A percentile compares a stretch with the other conserved stretches of the same genome.
phyloP scores from a whole-genome alignment of 1,284 basidiomycete species.

The Leccinum variabile region DNA sequence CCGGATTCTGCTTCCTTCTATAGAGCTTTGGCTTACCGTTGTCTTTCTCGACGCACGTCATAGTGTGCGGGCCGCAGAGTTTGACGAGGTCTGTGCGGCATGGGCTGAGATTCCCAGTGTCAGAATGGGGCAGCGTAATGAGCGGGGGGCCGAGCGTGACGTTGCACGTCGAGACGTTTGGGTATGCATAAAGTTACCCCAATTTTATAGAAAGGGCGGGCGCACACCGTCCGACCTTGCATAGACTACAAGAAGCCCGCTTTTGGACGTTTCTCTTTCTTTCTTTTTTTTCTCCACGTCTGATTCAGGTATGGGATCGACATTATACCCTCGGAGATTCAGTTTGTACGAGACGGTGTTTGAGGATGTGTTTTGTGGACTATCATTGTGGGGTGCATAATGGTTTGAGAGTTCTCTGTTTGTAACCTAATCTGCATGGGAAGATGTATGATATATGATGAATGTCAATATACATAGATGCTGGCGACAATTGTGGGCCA shows the following conservation, averaged over 20 bases:
- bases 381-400: background rate
- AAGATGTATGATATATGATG: background rate
- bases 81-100: conserved; percentile 41
- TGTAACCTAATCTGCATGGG: background rate
- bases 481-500: background rate
- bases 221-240: background rate
- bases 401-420: too few species aligned
- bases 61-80: conserved; percentile 50
- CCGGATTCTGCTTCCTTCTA: too few species aligned
- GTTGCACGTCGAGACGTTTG: conserved; percentile 50
- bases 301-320: background rate
- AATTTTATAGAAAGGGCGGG: background rate
- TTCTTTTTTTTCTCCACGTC: background rate
- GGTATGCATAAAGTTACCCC: conserved; percentile 36
- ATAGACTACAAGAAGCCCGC: background rate
- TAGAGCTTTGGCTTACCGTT: background rate
- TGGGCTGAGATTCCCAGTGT: conserved; percentile 40
- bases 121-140: conserved; percentile 38
- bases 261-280: background rate
- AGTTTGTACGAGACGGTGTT: background rate
- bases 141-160: conserved; percentile 46
- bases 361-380: background rate
- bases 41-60: background rate
- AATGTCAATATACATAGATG: background rate
- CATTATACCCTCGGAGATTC: background rate